Percentiles rank a stretch among this genome's conserved stretches.
These are phyloP conservation scores for Neonectria neomacrospora DNA, from an alignment of 2,329 filamentous ascomycete species.

Conservation along the genomic window DNA sequence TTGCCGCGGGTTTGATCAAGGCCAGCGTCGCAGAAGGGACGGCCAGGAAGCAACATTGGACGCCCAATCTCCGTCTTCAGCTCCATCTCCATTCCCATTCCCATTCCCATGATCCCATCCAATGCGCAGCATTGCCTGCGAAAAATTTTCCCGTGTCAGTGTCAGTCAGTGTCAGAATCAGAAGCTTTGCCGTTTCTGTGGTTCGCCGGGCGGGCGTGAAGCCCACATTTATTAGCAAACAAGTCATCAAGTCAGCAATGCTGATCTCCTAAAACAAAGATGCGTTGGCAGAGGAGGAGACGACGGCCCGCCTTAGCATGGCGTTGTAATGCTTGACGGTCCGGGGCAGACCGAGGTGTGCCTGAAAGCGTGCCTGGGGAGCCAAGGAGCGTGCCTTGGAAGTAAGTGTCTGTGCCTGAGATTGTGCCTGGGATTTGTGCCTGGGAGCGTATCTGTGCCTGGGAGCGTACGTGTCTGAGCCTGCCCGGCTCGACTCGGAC, in stretches of 20 bases:
- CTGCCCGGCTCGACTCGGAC: neutral
- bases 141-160: constrained; percentile 13
- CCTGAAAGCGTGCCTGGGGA: neutral
- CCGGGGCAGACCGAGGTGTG: constrained; percentile 3
- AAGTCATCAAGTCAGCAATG: constrained; percentile 10
- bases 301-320: constrained; percentile 16
- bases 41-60: constrained; percentile 1
- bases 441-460: neutral
- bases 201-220: constrained; percentile 16
- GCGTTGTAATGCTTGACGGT: constrained; percentile 6
- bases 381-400: neutral
- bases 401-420: neutral
- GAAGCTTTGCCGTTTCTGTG: constrained; percentile 12
- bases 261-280: constrained; percentile 23
- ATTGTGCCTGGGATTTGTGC: neutral
- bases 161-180: constrained; percentile 15
- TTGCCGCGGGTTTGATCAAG: constrained; percentile 3
- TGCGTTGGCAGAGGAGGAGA: constrained; percentile 22
- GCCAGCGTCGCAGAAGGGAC: constrained; percentile 16
- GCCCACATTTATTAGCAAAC: constrained; percentile 16
- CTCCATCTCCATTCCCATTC: constrained; percentile 1
- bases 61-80: constrained; percentile 19
- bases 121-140: constrained; percentile 12
- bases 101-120: constrained; percentile 1
- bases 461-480: neutral